phyloP scores from a whole-genome alignment of 2,329 filamentous ascomycete genomes.

The Daldinia eschscholtzii region DNA sequence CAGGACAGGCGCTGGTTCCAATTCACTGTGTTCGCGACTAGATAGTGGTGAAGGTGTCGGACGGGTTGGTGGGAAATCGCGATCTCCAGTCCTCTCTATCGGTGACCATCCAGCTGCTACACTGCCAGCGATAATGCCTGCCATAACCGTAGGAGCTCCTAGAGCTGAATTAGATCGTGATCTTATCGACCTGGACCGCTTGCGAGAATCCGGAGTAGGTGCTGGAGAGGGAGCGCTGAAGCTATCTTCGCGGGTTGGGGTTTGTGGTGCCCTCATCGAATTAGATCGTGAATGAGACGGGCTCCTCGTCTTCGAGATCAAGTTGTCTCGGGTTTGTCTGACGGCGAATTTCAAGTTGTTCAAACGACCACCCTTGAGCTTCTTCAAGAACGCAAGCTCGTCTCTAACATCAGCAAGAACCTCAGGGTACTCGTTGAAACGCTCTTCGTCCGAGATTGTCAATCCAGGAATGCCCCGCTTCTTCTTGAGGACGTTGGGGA shows the following conservation, averaged over 20 bases:
- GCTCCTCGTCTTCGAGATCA: slow-evolving; percentile 71
- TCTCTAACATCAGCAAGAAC: slow-evolving; percentile 81
- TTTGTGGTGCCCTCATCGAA: slow-evolving; percentile 71
- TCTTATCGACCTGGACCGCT: slow-evolving; percentile 75
- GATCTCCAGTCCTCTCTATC: slow-evolving; percentile 62
- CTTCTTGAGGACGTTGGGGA: slow-evolving; percentile 67
- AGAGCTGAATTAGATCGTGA: slow-evolving; percentile 78
- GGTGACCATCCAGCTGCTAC: slow-evolving; percentile 84
- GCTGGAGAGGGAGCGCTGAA: slow-evolving; percentile 61
- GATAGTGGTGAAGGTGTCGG: slow-evolving; percentile 51
- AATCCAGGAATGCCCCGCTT: slow-evolving; percentile 64
- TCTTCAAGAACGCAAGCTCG: slow-evolving; percentile 84
- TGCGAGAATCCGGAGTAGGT: slow-evolving; percentile 71
- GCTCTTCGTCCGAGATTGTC: slow-evolving; percentile 74
- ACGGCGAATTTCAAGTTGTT: slow-evolving; percentile 86
- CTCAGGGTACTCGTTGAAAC: slow-evolving; percentile 76
- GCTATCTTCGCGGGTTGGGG: slow-evolving; percentile 71
- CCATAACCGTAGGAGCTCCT: slow-evolving; percentile 82
- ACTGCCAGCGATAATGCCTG: slow-evolving; percentile 83
- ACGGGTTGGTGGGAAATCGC: slow-evolving; percentile 55
- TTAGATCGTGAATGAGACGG: slow-evolving; percentile 74
- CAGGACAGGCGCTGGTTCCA: slow-evolving; percentile 46
- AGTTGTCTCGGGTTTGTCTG: slow-evolving; percentile 78
- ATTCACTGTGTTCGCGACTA: slow-evolving; percentile 48
- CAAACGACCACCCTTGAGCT: slow-evolving; percentile 82